Percentiles rank a stretch among this genome's conserved stretches.
Evolutionary conservation across 352 stramenopile species (phyloP).

Genomic region (Phytophthora lateralis): DNA sequence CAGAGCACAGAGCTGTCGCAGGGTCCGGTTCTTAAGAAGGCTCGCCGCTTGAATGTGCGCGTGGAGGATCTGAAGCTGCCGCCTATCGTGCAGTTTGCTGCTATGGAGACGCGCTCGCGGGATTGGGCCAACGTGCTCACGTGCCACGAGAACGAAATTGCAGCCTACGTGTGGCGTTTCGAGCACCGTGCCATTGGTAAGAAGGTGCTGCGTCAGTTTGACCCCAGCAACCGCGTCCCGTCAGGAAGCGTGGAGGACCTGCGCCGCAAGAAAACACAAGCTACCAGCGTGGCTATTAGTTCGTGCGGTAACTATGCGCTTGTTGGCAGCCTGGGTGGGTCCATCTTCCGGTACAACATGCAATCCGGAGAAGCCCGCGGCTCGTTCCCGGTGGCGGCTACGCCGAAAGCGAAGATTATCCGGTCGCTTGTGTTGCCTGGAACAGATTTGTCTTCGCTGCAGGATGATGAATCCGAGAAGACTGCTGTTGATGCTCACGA

Average conservation of each 20-base stretch:
- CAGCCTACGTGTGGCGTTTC: slow-evolving; percentile 95
- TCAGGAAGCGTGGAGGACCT: slow-evolving; percentile 64
- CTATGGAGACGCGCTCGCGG: slow-evolving; percentile 87
- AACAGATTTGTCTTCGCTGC: slow-evolving; percentile 28
- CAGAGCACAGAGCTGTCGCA: slow-evolving; percentile 92
- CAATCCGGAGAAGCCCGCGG: slow-evolving; percentile 93
- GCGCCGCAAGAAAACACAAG: slow-evolving; percentile 68
- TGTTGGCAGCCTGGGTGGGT: slow-evolving; percentile 91
- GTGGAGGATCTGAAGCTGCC: slow-evolving; percentile 91
- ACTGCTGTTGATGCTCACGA: slow-evolving; percentile 58
- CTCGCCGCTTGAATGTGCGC: slow-evolving; percentile 86
- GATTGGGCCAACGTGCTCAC: slow-evolving; percentile 96
- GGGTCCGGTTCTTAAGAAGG: slow-evolving; percentile 91
- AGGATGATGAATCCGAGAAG: slow-evolving; percentile 41
- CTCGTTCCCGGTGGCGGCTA: slow-evolving; percentile 88
- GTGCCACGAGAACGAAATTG: slow-evolving; percentile 92
- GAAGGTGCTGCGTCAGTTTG: slow-evolving; percentile 90
- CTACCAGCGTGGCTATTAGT: slow-evolving; percentile 75
- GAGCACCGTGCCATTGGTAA: slow-evolving; percentile 93
- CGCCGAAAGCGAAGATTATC: slow-evolving; percentile 68
- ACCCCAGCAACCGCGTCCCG: slow-evolving; percentile 71
- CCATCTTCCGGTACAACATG: slow-evolving; percentile 96
- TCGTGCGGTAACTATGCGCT: slow-evolving; percentile 96
- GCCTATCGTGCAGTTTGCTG: slow-evolving; percentile 91
- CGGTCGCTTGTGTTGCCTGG: slow-evolving; percentile 68